Conservation (phyloP, 1,284 basidiomycete genomes). For the Heterobasidion annosum region DNA sequence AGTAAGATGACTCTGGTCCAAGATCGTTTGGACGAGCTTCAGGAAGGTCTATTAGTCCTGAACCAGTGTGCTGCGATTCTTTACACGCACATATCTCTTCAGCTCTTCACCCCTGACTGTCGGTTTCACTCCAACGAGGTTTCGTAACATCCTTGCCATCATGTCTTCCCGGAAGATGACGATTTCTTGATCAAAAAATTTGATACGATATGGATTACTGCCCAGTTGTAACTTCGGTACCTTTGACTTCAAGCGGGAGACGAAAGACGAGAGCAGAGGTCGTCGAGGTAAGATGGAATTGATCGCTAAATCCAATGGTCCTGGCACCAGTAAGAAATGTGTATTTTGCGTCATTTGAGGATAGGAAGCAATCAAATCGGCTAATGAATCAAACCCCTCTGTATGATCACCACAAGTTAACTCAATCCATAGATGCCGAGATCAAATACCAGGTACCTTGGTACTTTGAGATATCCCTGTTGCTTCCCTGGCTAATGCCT, state of each 20-base stretch:
- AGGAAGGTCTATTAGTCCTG: background rate
- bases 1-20: constrained; percentile 88
- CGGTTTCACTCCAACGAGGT: constrained; percentile 81
- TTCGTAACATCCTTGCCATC: constrained; percentile 92
- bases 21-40: constrained; percentile 86
- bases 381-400: constrained; percentile 85
- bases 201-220: constrained; percentile 90
- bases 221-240: constrained; percentile 77
- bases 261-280: constrained; percentile 69
- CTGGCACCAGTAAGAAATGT: constrained; percentile 92
- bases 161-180: constrained; percentile 91
- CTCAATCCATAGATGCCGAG: background rate
- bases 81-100: constrained; percentile 73
- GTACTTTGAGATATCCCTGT: constrained; percentile 74
- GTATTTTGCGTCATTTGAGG: constrained; percentile 69
- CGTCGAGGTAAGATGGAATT: constrained; percentile 75
- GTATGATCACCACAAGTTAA: background rate
- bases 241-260: constrained; percentile 56
- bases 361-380: constrained; percentile 78
- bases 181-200: constrained; percentile 94
- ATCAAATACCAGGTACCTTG: constrained; percentile 45
- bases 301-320: constrained; percentile 81
- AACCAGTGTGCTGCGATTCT: background rate
- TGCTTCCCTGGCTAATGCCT: constrained; percentile 72
- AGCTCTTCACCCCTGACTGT: constrained; percentile 68